phyloP scores from a whole-genome alignment of 805 yeast genomes.

The Metschnikowia proteae region DNA sequence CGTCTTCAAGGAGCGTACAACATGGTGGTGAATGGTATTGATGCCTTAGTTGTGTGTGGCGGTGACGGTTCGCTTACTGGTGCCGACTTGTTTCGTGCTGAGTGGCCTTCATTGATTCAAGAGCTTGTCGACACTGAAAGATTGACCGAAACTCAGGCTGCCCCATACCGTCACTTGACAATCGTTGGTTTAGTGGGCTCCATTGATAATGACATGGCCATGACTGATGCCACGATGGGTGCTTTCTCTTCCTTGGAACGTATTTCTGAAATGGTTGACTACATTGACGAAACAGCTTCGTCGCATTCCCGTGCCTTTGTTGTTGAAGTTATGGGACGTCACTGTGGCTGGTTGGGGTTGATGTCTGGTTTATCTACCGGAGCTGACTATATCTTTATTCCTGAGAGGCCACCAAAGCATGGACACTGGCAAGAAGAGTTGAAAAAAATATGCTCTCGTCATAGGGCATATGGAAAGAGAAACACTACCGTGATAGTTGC shows the following conservation, averaged over 20 bases:
- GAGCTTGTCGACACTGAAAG: constrained; percentile 60
- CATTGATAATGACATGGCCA: constrained; percentile 96
- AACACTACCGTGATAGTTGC: constrained; percentile 96
- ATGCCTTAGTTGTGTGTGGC: constrained; percentile 93
- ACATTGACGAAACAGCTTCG: constrained; percentile 95
- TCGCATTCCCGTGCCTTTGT: constrained; percentile 98
- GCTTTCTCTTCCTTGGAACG: constrained; percentile 91
- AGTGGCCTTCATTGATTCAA: constrained; percentile 85
- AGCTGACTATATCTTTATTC: constrained; percentile 91
- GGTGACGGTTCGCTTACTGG: constrained; percentile 99
- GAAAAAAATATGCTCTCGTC: constrained; percentile 69
- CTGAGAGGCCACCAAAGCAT: constrained; percentile 83
- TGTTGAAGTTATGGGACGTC: constrained; percentile 98
- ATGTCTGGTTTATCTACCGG: constrained; percentile 97
- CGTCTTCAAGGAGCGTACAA: constrained; percentile 80
- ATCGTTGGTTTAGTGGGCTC: constrained; percentile 96
- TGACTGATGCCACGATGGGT: constrained; percentile 95
- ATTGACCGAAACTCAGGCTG: constrained; percentile 56
- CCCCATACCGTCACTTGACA: constrained; percentile 66
- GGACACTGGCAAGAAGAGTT: constrained; percentile 78
- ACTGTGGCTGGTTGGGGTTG: constrained; percentile 97
- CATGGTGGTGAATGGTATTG: constrained; percentile 83
- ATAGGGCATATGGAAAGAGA: constrained; percentile 83
- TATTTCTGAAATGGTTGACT: constrained; percentile 91
- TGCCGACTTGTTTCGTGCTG: constrained; percentile 89